Evolutionary conservation across 1,139 yeast species (phyloP), one percentile per base, ranked within the genome.

Genomic region (Debaryomyces fabryi): DNA sequence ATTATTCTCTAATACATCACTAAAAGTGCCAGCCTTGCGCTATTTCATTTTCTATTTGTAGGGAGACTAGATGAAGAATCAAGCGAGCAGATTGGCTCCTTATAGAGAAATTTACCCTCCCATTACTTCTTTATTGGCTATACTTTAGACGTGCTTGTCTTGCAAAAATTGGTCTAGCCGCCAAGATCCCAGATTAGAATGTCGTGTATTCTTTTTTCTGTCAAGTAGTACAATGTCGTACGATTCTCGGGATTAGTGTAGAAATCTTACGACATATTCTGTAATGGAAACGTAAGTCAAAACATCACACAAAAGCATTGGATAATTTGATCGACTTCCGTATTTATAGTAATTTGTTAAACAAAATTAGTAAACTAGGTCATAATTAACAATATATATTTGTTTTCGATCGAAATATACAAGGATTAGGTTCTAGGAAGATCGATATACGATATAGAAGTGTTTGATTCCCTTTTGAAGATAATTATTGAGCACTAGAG

Each of bases 241-340:
- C 3, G 4, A 18, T 1, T 13, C 10, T 34, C 18, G 35, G 37
- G 23, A 16, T 16, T 34, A 7, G 13, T 32, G 8, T 16, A 9
- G 1, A 2, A 30, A 15, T n/a, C 15, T 7, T 21, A 12, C 38
- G 38, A 35, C 38, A 35, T 35, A 15, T 35, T 35, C 21, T 25
- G 32, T 29, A 23, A n/a, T 8, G 15, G 25, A 18, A 30, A 29
- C 35, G 42, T 3, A 16, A 30, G 25, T 12, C 25, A 39, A 39
- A 27, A 24, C 21, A 39, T 21, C 42, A 39, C 42, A 27, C 24
- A 27, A 39, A 39, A 27, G 5, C 36, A 21, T 12, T 21, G 20
- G 27, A 13, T 9, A 40, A 21, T 44, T 32, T 39, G 41, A 44
- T 44, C 41, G 46, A 21, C 33, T 30, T 38, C 46, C 36, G 38